A percentile compares a stretch with the other conserved stretches of the same genome.
These are phyloP conservation scores for Martensiomyces pterosporus DNA, from an alignment of 192 early-diverging fungal species.

Conservation along the genomic window DNA sequence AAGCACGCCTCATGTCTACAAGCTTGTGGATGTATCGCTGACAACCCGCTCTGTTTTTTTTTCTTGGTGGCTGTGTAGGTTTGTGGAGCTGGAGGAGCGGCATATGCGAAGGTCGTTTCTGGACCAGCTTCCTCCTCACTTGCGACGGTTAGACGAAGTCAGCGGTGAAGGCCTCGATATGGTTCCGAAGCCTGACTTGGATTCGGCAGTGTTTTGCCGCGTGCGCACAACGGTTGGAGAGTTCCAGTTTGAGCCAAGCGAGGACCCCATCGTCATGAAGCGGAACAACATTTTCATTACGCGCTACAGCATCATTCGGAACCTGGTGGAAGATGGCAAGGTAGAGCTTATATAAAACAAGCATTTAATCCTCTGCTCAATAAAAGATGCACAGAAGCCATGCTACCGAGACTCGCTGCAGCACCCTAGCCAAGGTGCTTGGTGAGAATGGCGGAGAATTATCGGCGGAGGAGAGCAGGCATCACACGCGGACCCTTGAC, in stretches of 20 bases:
- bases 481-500: too few relatives aligned
- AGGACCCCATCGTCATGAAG: slow-evolving; percentile 47
- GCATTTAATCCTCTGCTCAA: too few relatives aligned
- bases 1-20: not conserved
- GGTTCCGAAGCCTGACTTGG: slow-evolving; percentile 36
- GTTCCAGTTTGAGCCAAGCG: slow-evolving; percentile 46
- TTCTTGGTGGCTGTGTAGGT: slow-evolving; percentile 15
- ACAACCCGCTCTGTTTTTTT: not conserved
- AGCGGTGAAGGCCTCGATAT: slow-evolving; percentile 32
- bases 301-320: slow-evolving; percentile 42
- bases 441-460: slow-evolving; percentile 10
- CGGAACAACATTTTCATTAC: slow-evolving; percentile 49
- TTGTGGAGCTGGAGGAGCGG: slow-evolving; percentile 23
- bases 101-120: slow-evolving; percentile 42
- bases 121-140: slow-evolving; percentile 46
- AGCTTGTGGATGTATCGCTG: not conserved
- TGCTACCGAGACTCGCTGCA: too few relatives aligned
- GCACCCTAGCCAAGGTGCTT: too few relatives aligned
- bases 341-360: slow-evolving; percentile 38
- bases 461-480: too few relatives aligned
- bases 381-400: too few relatives aligned
- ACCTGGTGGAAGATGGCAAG: slow-evolving; percentile 39
- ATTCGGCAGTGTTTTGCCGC: slow-evolving; percentile 46
- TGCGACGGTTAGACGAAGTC: slow-evolving; percentile 32
- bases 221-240: slow-evolving; percentile 40